phyloP scores from a whole-genome alignment of 2,329 filamentous ascomycete species.

The Monosporascus sp. region DNA sequence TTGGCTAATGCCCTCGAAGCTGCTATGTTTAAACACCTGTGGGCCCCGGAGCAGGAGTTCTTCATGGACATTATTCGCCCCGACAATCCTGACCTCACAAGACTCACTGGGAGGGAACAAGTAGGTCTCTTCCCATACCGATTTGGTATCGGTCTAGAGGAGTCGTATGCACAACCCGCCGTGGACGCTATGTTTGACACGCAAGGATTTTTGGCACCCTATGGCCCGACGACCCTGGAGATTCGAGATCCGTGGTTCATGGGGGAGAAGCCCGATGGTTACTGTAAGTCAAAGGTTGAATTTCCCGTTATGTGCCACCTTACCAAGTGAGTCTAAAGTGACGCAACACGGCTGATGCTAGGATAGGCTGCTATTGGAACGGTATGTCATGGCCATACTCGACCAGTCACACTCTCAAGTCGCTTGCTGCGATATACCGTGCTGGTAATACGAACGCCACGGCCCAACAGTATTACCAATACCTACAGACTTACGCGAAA shows the following conservation, averaged over 20 bases:
- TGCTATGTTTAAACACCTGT: conserved; percentile 30
- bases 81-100: conserved; percentile 30
- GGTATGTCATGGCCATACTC: conserved; percentile 42
- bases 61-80: conserved; percentile 34
- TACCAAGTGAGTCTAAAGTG: background rate
- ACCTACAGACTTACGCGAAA: conserved; percentile 32
- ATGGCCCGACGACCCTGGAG: conserved; percentile 38
- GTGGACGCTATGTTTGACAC: conserved; percentile 30
- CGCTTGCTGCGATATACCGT: conserved; percentile 32
- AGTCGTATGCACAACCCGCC: conserved; percentile 23
- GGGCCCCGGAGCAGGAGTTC: conserved; percentile 32
- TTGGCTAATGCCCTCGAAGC: conserved; percentile 29
- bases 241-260: conserved; percentile 34
- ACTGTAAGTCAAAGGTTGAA: conserved; percentile 15
- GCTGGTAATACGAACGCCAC: conserved; percentile 28
- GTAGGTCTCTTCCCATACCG: conserved; percentile 38
- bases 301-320: background rate
- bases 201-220: conserved; percentile 31
- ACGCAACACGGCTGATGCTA: conserved; percentile 2
- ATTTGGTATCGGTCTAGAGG: conserved; percentile 33
- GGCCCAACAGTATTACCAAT: conserved; percentile 31
- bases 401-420: conserved; percentile 35
- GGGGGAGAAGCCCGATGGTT: conserved; percentile 24
- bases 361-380: conserved; percentile 37
- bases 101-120: conserved; percentile 32